Evolutionary conservation across 352 stramenopile species (phyloP), one percentile per base, ranked within the genome.

Genomic region (Phytophthora litchii): DNA sequence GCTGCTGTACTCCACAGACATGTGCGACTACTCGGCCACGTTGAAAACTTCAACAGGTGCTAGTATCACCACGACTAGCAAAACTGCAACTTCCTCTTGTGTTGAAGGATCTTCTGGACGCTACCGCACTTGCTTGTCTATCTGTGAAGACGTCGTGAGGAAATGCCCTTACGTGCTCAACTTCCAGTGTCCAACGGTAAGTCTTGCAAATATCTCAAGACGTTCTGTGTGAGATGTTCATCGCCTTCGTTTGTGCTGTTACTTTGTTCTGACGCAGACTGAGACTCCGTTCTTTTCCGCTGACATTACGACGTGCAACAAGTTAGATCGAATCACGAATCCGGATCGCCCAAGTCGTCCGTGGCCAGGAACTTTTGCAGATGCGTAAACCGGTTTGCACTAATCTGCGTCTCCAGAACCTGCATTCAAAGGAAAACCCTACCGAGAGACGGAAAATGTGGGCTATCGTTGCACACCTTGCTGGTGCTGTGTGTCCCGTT

Each of bases 141-240:
- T 94, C 13, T 94, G 86, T 45, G 81, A 94, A 81, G 86, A 94
- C 37, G 83, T 94, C 20, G 81, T 94, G 35, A 74, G 83, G 20
- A 92, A 94, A 56, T 93, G 86, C 32, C 83, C 83, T 3, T 94
- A 92, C 50, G 86, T 94, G 35, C 79, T 94, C 41, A 88, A 91
- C 19, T 94, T 94, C 37, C 79, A 92, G 44, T 93, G 86, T 29
- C 86, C 83, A 1, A 83, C 68, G 57, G 82, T 92, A 59, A 32
- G 23, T 32, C 9, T 57, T 1, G 23, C 17, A 27, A 21, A 21
- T 45, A 38, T 3, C 12, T 47, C 17, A 31, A 11, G 3, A 47
- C 3, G 3, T 41, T 35, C n/a, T 43, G 3, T 29, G 23, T 3
- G 12, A 41, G 12, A 17, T 17, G 16, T 19, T 64, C 14, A 63